Evolutionary conservation across 257 asterid species (phyloP).

Genomic region (Agastache rugosa): DNA sequence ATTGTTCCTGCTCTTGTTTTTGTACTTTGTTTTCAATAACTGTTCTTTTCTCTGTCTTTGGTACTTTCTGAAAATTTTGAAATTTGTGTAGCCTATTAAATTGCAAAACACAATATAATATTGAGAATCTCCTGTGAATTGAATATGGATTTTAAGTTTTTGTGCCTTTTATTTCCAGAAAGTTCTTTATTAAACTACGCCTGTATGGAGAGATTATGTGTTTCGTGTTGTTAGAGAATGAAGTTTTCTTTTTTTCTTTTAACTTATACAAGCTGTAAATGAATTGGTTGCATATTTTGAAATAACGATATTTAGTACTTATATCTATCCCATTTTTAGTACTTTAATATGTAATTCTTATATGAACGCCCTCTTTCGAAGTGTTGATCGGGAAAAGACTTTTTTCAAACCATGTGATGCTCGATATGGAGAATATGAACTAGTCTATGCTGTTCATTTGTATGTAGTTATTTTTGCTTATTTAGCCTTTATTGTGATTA

Average conservation of each 20-base stretch:
- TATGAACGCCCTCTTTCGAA: not conserved
- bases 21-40: not conserved
- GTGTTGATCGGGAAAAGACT: conserved; percentile 5
- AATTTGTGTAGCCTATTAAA: not conserved
- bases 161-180: not conserved
- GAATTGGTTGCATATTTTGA: not conserved
- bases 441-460: not conserved
- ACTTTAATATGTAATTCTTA: conserved; percentile 22
- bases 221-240: not conserved
- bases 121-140: not conserved
- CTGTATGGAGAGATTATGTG: not conserved
- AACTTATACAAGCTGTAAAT: not conserved
- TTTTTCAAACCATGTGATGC: conserved; percentile 14
- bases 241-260: not conserved
- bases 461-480: not conserved
- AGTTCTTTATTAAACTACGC: not conserved
- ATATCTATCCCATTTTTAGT: not conserved
- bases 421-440: conserved; percentile 1
- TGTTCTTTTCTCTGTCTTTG: conserved; percentile 2
- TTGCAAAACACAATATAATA: conserved; percentile 6
- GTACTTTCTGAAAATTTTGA: not conserved
- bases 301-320: conserved; percentile 2
- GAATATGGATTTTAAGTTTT: not conserved
- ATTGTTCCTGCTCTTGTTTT: not conserved
- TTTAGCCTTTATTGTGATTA: not conserved